Percentiles rank a stretch among this genome's conserved stretches.
These are phyloP conservation scores for Pilasporangium apinafurcum DNA, from an alignment of 352 stramenopile genomes.

Conservation along the genomic window DNA sequence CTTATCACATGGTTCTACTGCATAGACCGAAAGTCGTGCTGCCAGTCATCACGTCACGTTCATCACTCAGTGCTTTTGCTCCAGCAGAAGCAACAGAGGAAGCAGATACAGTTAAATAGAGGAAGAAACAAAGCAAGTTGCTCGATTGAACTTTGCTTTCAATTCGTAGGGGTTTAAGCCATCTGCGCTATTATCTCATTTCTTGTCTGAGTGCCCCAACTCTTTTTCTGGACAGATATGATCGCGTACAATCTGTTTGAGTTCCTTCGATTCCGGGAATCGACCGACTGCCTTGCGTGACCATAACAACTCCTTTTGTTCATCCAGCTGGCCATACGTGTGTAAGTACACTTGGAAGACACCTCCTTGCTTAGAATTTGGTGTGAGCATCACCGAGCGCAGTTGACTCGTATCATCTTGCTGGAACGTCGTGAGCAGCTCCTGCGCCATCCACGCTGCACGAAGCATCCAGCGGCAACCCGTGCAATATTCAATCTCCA, in stretches of 20 bases:
- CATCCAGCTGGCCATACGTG: conserved; percentile 17
- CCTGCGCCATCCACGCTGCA: conserved; percentile 85
- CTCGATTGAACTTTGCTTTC: neutral
- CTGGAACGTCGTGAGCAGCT: conserved; percentile 91
- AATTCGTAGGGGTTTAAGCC: neutral
- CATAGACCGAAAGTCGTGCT: conserved; percentile 12
- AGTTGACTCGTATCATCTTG: conserved; percentile 42
- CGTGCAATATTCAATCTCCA: conserved; percentile 92
- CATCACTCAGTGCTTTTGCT: neutral
- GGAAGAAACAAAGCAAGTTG: neutral
- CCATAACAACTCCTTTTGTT: conserved; percentile 72
- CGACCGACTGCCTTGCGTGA: conserved; percentile 68
- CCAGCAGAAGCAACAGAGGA: neutral
- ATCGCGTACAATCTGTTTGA: conserved; percentile 91
- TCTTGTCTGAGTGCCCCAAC: conserved; percentile 85
- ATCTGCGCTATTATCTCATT: no score
- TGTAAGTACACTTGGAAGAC: conserved; percentile 69
- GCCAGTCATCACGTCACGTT: conserved; percentile 2
- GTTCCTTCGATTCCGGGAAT: conserved; percentile 90
- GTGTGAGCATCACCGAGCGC: conserved; percentile 55
- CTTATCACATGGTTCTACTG: no score
- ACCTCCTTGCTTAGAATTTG: conserved; percentile 47
- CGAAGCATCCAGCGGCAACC: conserved; percentile 89
- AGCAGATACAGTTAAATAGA: conserved; percentile 1
- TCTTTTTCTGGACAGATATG: conserved; percentile 69